phyloP scores from a whole-genome alignment of 176 grass and related monocot species.

The Oryza meridionalis region DNA sequence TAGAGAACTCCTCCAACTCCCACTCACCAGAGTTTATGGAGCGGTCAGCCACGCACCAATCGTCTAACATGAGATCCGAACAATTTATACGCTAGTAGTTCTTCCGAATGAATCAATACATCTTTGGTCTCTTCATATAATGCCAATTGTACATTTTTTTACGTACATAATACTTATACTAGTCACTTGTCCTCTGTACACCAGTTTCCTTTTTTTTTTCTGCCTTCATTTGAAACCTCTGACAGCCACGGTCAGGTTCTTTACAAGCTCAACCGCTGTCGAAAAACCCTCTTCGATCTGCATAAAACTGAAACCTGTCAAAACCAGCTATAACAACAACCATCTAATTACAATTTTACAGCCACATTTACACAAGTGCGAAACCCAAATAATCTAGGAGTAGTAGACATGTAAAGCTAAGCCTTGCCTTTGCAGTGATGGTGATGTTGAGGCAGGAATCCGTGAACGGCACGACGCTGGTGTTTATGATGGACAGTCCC shows the following conservation, averaged over 20 bases:
- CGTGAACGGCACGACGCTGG: slow-evolving; percentile 51
- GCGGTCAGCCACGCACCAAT: no score
- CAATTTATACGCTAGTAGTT: neutral
- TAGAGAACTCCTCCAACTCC: no score
- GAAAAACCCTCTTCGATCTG: slow-evolving; percentile 78
- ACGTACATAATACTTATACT: no score
- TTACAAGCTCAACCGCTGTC: slow-evolving; percentile 56
- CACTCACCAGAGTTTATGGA: no score
- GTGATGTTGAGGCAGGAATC: slow-evolving; percentile 59
- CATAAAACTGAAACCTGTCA: slow-evolving; percentile 1
- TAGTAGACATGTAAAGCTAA: neutral
- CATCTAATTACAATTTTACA: neutral
- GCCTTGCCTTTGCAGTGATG: slow-evolving; percentile 55
- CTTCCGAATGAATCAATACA: neutral
- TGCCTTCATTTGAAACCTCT: slow-evolving; percentile 46
- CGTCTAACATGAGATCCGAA: neutral
- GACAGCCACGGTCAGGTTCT: slow-evolving; percentile 56
- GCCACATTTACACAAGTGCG: neutral
- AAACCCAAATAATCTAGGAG: no score
- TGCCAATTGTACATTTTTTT: no score
- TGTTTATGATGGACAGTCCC: slow-evolving; percentile 57
- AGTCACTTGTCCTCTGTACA: neutral
- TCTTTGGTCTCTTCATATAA: neutral
- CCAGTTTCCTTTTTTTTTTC: neutral
- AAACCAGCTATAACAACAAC: neutral